phyloP scores from a whole-genome alignment of 768 basidiomycete genomes.

The Naganishia kalamii region DNA sequence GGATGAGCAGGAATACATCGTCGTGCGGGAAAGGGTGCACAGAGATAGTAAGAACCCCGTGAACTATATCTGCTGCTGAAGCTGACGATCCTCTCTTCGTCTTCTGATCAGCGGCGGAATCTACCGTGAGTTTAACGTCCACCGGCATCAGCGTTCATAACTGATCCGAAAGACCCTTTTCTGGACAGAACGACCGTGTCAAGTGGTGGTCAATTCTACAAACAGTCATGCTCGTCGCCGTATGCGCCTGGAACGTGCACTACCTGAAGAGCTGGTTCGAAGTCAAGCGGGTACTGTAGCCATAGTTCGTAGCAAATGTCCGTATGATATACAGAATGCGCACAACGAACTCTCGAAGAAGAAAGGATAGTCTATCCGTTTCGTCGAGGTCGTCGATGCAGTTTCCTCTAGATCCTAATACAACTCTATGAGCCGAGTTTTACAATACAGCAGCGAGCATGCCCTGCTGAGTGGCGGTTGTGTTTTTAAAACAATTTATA shows the following conservation, averaged over 20 bases:
- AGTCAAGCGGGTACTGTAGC: constrained; percentile 76
- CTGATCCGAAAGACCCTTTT: background rate
- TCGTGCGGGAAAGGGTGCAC: constrained; percentile 84
- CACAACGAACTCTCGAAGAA: too few species aligned
- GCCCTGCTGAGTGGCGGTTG: too few species aligned
- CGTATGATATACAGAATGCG: too few species aligned
- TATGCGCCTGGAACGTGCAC: constrained; percentile 96
- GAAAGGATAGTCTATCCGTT: too few species aligned
- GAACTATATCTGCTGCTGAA: background rate
- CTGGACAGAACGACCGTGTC: constrained; percentile 66
- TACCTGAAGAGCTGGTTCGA: constrained; percentile 95
- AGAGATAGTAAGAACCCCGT: constrained; percentile 66
- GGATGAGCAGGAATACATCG: constrained; percentile 98
- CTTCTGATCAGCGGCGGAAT: constrained; percentile 47
- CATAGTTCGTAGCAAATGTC: too few species aligned
- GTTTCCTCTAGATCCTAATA: too few species aligned
- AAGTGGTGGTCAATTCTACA: constrained; percentile 99
- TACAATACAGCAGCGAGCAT: too few species aligned
- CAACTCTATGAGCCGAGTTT: too few species aligned
- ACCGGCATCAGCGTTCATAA: background rate
- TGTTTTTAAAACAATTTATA: background rate
- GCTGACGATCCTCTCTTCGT: background rate
- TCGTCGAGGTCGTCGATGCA: too few species aligned
- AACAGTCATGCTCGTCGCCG: constrained; percentile 72
- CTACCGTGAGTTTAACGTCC: constrained; percentile 38